These are phyloP conservation scores for Echites panduratus DNA, from an alignment of 257 asterid species.

Conservation along the genomic window DNA sequence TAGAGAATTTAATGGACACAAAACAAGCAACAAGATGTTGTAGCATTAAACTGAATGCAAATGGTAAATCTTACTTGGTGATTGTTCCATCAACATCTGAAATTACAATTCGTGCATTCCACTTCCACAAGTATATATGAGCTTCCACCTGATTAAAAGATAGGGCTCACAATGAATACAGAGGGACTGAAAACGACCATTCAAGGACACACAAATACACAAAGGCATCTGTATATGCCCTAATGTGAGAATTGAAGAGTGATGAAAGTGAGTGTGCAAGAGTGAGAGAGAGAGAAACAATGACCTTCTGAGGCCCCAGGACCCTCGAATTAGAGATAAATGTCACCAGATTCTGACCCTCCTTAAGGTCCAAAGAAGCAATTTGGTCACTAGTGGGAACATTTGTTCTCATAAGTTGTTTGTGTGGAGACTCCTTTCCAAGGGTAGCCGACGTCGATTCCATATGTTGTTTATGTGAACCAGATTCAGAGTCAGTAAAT, in stretches of 20 bases:
- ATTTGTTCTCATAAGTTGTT: slow-evolving; percentile 77
- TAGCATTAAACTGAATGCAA: neutral
- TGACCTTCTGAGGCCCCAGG: slow-evolving; percentile 88
- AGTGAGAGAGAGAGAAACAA: slow-evolving; percentile 9
- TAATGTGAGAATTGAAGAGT: neutral
- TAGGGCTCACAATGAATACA: neutral
- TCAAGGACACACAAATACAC: neutral
- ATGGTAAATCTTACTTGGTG: slow-evolving; percentile 60
- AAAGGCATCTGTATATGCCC: neutral
- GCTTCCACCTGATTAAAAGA: slow-evolving; percentile 79
- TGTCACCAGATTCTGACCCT: slow-evolving; percentile 91
- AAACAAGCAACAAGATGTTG: neutral
- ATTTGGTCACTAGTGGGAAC: slow-evolving; percentile 92
- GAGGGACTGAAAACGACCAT: neutral
- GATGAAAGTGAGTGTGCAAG: neutral
- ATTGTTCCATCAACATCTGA: slow-evolving; percentile 99
- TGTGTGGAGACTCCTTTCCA: slow-evolving; percentile 57
- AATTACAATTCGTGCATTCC: slow-evolving; percentile 93
- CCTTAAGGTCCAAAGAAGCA: slow-evolving; percentile 79
- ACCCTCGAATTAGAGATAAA: slow-evolving; percentile 81
- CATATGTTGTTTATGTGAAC: slow-evolving; percentile 32
- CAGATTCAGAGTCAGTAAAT: slow-evolving; percentile 53
- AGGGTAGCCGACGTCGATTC: slow-evolving; percentile 32
- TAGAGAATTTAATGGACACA: neutral
- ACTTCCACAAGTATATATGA: slow-evolving; percentile 99